Evolutionary conservation across 139 green algal species (phyloP), one percentile per base, ranked within the genome.

Genomic region (Chlamydomonas sphaeroides): DNA sequence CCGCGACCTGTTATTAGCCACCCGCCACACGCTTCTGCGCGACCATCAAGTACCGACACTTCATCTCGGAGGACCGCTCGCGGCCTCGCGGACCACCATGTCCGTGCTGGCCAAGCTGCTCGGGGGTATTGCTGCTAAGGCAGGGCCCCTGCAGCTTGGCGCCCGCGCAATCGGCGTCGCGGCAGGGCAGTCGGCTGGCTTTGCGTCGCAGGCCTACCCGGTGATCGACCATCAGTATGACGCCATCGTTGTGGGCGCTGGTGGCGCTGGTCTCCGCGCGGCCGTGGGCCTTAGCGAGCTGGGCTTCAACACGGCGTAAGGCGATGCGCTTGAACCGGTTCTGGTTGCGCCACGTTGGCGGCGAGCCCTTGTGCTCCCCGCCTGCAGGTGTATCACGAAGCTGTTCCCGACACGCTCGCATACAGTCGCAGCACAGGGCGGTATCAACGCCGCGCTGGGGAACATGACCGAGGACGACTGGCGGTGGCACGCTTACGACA

Each of bases 401-500:
- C 92, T 99, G 38, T 99, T 99, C 77, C 97, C 97, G n/a, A 99
- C 97, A 17, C 89, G 97, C 25, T 98, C 95, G 23, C 97, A 99
- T 90, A 99, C 97, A 3, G 97, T 99, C 6, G 97, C 97, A 28
- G 97, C 97, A 0, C 97, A 99, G 90, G 95, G 95, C 25, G 97
- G 97, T 71, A 99, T 99, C 91, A 99, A 99, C 87, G 97, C 97
- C 6, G 97, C 97, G 1, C 92, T 99, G 11, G 97, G 94, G 57
- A 99, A 99, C 92, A 99, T 99, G 97, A 94, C 91, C 45, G 88
- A 97, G 82, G 97, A 99, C 72, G 96, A 99, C 88, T 99, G 97
- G 97, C 87, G 97, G 30, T 99, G 97, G 97, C 97, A 99, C 81
- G 97, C 97, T 20, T 99, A 99, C 80, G 97, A 99, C 88, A 99